Conservation (phyloP, 78 protist species). For the Chrysochromulina parva region DNA sequence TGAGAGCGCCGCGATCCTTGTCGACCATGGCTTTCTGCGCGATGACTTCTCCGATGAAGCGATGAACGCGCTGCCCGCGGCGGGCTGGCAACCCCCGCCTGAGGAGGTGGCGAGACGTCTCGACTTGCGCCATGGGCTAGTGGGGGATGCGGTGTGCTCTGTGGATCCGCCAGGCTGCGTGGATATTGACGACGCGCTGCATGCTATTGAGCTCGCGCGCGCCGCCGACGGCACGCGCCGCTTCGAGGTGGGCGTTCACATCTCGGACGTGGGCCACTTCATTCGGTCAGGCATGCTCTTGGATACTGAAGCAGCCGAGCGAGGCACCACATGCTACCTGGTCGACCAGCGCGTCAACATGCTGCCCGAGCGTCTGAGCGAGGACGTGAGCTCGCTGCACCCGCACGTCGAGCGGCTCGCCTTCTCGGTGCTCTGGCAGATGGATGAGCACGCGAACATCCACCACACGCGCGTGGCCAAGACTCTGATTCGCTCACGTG, state of each 20-base stretch:
- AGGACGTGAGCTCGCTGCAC: conserved; percentile 81
- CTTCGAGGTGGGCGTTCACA: conserved; percentile 64
- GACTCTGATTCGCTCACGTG: conserved; percentile 86
- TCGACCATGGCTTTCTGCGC: conserved; percentile 29
- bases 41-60: background rate
- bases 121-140: conserved; percentile 3
- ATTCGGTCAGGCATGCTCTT: conserved; percentile 44
- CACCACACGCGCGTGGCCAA: conserved; percentile 69
- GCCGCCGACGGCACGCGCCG: background rate
- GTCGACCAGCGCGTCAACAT: conserved; percentile 59
- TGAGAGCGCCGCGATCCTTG: background rate
- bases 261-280: conserved; percentile 75
- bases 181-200: conserved; percentile 75
- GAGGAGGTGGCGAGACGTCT: conserved; percentile 17
- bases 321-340: conserved; percentile 38
- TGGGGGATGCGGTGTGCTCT: background rate
- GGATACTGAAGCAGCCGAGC: conserved; percentile 53
- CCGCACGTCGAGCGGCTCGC: conserved; percentile 88
- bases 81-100: background rate
- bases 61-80: conserved; percentile 29
- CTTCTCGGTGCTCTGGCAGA: conserved; percentile 73
- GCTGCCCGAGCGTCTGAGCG: conserved; percentile 67
- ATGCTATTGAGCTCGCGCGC: background rate
- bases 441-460: conserved; percentile 49
- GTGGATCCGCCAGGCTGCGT: conserved; percentile 63